phyloP scores from a whole-genome alignment of 2,329 filamentous ascomycete species.

The Colletotrichum lini region DNA sequence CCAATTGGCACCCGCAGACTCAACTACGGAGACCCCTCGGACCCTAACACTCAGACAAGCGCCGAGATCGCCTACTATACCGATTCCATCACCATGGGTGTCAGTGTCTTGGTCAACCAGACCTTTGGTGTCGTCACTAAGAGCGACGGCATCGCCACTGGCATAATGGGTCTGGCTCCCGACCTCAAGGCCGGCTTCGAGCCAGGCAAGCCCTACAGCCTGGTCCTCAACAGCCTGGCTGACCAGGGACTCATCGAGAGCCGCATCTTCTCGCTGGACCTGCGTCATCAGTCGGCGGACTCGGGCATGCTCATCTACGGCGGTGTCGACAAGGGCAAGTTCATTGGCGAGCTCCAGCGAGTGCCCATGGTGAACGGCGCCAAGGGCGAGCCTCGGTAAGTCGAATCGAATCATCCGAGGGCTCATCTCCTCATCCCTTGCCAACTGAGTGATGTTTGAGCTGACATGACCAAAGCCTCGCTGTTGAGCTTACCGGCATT shows the following conservation, averaged over 20 bases:
- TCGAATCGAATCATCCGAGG: neutral
- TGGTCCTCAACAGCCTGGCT: slow-evolving; percentile 66
- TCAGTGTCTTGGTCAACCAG: slow-evolving; percentile 56
- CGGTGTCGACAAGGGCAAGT: slow-evolving; percentile 67
- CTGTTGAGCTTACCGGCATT: slow-evolving; percentile 50
- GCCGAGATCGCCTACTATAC: slow-evolving; percentile 61
- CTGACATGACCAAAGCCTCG: slow-evolving; percentile 48
- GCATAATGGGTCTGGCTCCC: slow-evolving; percentile 66
- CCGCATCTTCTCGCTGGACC: slow-evolving; percentile 66
- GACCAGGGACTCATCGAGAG: slow-evolving; percentile 63
- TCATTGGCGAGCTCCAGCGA: slow-evolving; percentile 60
- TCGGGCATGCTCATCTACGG: slow-evolving; percentile 68
- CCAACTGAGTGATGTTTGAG: slow-evolving; percentile 35
- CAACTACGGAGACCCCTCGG: slow-evolving; percentile 56
- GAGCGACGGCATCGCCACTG: slow-evolving; percentile 64
- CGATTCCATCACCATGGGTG: slow-evolving; percentile 63
- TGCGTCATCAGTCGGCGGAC: slow-evolving; percentile 59
- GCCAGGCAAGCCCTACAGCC: slow-evolving; percentile 60
- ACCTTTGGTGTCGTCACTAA: slow-evolving; percentile 64
- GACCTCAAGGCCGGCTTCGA: slow-evolving; percentile 57
- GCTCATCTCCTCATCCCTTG: neutral
- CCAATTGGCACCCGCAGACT: slow-evolving; percentile 56
- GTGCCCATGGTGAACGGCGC: slow-evolving; percentile 59
- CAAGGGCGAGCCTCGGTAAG: slow-evolving; percentile 51
- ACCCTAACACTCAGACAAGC: slow-evolving; percentile 53